Base-by-base conservation (phyloP, 805 yeast genomes). In the Candida coleopterorum region DNA sequence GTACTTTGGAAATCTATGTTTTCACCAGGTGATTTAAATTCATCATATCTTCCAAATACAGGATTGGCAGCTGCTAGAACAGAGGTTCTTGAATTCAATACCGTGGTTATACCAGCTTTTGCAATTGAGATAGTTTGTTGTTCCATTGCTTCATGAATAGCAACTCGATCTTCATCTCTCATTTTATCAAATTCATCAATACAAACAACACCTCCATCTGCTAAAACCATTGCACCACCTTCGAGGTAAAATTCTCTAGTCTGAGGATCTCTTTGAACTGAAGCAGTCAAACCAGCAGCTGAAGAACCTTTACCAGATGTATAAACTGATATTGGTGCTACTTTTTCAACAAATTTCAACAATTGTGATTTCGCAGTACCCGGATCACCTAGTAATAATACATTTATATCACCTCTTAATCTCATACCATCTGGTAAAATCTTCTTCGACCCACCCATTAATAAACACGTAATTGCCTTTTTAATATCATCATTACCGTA, bases 211-310 rank as follows among this genome's bases (percentile, higher is more conserved):
- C 99, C 99, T 26, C 97, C 97, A 64, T 93, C 98, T 0, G 99
- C 98, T 34, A 93, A 69, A n/a, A 93, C 98, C 97, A 93, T 89
- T 7, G 99, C 99, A 62, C 99, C 99, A 42, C 99, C 98, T 73
- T 93, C 99, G 37, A 93, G 68, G 58, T 85, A 90, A 58, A 90
- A 93, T 50, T 93, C 98, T 45, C 96, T 70, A 0, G 96, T 85
- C 17, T 71, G 68, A 1, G 86, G 72, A 58, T 93, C 97, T 57
- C 96, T 75, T 64, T 90, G 98, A 14, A 93, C 97, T 12, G 95
- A 83, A 0, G 98, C 98, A 2, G 99, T 93, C 61, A 93, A 74
- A 79, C 99, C 99, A 2, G 97, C 99, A 2, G 99, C 99, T 9
- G 97, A 90, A 0, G 98, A 90, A 53, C 99, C 99, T 56, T 93